A percentile compares a stretch with the other conserved stretches of the same genome.
phyloP scores from a whole-genome alignment of 1,139 yeast species.

The Geotrichum carabidarum region DNA sequence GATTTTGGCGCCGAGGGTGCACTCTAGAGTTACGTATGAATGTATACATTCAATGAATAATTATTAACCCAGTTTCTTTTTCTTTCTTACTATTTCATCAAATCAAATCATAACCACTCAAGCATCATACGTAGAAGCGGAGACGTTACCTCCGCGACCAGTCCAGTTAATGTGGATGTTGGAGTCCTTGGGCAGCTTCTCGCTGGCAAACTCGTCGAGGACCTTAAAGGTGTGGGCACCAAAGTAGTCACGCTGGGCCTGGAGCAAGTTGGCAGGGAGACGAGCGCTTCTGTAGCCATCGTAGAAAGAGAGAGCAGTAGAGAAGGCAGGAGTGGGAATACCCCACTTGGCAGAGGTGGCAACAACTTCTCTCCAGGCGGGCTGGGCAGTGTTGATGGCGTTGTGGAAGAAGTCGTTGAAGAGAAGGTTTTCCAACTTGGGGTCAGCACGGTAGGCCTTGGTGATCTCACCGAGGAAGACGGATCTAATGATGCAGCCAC shows the following conservation, averaged over 20 bases:
- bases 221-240: constrained; percentile 99
- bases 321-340: constrained; percentile 95
- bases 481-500: constrained; percentile 99
- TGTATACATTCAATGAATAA: neutral
- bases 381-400: constrained; percentile 90
- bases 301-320: constrained; percentile 95
- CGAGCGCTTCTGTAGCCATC: constrained; percentile 97
- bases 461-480: constrained; percentile 97
- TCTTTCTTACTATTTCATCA: neutral
- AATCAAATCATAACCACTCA: constrained; percentile 36
- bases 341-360: constrained; percentile 77
- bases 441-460: constrained; percentile 88
- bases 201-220: constrained; percentile 78
- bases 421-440: constrained; percentile 89
- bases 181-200: constrained; percentile 66
- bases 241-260: constrained; percentile 99
- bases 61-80: neutral
- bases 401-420: constrained; percentile 91
- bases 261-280: constrained; percentile 95
- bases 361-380: constrained; percentile 89
- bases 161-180: constrained; percentile 99
- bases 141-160: constrained; percentile 96
- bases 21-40: neutral
- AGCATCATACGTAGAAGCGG: constrained; percentile 93
- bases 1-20: constrained; percentile 13